Percentiles rank a stretch among this genome's conserved stretches.
Conservation (phyloP, 1,284 basidiomycete species). For the Irpex sp. region DNA sequence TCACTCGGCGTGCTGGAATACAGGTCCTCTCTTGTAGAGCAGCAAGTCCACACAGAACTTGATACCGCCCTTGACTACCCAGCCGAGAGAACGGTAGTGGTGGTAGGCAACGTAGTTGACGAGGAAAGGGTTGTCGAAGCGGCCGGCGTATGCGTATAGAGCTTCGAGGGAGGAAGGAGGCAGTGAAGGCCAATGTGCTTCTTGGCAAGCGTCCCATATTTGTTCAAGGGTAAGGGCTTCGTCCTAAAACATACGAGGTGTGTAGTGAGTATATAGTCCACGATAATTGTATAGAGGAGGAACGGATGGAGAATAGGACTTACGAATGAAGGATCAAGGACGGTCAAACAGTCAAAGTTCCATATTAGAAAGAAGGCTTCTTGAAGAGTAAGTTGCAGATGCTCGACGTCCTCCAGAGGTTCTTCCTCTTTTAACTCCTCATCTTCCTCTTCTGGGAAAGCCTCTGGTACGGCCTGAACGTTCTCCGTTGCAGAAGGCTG, state of each 20-base stretch:
- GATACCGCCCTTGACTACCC: conserved; percentile 94
- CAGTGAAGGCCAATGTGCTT: conserved; percentile 27
- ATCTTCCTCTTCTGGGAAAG: conserved; percentile 11
- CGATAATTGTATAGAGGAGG: not conserved
- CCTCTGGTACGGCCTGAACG: conserved; percentile 1
- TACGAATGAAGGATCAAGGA: conserved; percentile 66
- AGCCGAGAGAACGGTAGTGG: conserved; percentile 96
- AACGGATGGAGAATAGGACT: conserved; percentile 15
- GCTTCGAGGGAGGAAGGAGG: conserved; percentile 24
- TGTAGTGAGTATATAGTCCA: not conserved
- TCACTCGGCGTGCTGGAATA: conserved; percentile 94
- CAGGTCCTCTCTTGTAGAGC: conserved; percentile 92
- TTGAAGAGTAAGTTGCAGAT: conserved; percentile 87
- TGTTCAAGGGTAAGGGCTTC: conserved; percentile 49
- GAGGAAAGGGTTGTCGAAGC: conserved; percentile 90
- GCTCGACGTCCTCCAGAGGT: conserved; percentile 73
- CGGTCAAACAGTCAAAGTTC: conserved; percentile 81
- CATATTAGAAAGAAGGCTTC: conserved; percentile 93
- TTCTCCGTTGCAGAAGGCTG: conserved; percentile 8
- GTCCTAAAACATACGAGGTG: conserved; percentile 29
- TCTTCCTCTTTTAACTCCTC: conserved; percentile 39
- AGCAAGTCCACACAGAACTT: conserved; percentile 98
- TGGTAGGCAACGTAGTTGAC: conserved; percentile 91
- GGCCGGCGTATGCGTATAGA: conserved; percentile 26
- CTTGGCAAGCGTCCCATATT: conserved; percentile 62